Conservation (phyloP, 2,329 filamentous ascomycete genomes). For the Venturia pyrina region DNA sequence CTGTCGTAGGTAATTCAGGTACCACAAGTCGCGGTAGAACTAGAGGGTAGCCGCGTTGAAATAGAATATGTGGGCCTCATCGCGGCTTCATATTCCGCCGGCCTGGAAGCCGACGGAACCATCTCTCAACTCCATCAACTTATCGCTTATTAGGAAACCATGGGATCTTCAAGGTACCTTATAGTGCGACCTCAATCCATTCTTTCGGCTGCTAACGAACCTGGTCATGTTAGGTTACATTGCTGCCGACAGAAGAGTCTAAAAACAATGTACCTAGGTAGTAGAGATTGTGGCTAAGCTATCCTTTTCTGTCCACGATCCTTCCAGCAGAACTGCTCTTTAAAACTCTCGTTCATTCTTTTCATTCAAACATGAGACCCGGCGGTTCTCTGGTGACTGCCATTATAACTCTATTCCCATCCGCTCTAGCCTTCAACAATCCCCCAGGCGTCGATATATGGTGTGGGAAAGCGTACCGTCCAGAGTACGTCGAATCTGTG, state of each 20-base stretch:
- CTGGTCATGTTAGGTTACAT: too few relatives aligned
- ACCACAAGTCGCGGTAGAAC: not conserved
- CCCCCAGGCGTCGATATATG: conserved; percentile 34
- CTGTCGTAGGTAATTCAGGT: not conserved
- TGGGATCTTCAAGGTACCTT: too few relatives aligned
- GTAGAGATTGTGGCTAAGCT: not conserved
- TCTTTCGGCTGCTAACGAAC: too few relatives aligned
- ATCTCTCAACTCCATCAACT: not conserved
- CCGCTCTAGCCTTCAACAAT: not conserved
- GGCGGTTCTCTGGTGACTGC: not conserved
- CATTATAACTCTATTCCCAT: not conserved
- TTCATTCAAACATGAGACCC: not conserved
- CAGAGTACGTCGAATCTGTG: conserved; percentile 21
- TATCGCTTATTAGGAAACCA: too few relatives aligned
- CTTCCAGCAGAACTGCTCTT: not conserved
- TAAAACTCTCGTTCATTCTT: not conserved
- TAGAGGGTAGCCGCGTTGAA: too few relatives aligned
- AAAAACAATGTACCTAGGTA: too few relatives aligned
- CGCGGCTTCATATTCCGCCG: not conserved
- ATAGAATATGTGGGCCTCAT: not conserved
- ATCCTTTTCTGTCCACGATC: not conserved
- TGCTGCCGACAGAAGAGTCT: too few relatives aligned
- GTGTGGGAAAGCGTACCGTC: conserved; percentile 40
- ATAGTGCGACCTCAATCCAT: too few relatives aligned
- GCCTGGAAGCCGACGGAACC: not conserved